These are phyloP conservation scores for Linnemannia zychae DNA, from an alignment of 192 early-diverging fungal genomes.

Conservation along the genomic window DNA sequence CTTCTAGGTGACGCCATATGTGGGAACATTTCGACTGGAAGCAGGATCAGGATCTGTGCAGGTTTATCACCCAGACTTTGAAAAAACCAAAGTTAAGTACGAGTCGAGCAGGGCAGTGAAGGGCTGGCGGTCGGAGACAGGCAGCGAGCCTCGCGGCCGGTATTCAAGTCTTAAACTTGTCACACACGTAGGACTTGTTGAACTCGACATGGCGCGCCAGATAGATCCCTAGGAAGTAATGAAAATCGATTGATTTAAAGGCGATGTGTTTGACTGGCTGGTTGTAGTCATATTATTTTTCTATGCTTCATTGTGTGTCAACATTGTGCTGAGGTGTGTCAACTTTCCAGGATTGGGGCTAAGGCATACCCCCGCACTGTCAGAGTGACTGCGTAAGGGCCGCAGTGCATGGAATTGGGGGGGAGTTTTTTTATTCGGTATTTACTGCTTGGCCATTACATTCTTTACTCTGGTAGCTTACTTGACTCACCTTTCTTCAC, in stretches of 20 bases:
- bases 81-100: not conserved
- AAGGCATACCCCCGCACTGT: not conserved
- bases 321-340: not conserved
- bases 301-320: not conserved
- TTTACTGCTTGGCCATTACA: not conserved
- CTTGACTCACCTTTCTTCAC: not conserved
- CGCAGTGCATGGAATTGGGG: not conserved
- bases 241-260: not conserved
- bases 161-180: not conserved
- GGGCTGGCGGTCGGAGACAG: not conserved
- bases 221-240: not conserved
- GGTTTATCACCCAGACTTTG: not conserved
- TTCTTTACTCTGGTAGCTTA: not conserved
- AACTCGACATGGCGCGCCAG: conserved; percentile 1
- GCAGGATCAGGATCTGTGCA: not conserved
- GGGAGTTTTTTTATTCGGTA: not conserved
- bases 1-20: not conserved
- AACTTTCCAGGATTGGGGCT: not conserved
- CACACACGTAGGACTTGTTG: not conserved
- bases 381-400: not conserved
- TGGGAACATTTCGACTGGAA: not conserved
- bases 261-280: not conserved
- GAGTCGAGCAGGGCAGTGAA: not conserved
- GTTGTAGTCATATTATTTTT: not conserved
- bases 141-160: not conserved